Percentiles rank a stretch among this genome's conserved stretches.
Conservation (phyloP, 352 stramenopile species). For the Phytophthora nicotianae region DNA sequence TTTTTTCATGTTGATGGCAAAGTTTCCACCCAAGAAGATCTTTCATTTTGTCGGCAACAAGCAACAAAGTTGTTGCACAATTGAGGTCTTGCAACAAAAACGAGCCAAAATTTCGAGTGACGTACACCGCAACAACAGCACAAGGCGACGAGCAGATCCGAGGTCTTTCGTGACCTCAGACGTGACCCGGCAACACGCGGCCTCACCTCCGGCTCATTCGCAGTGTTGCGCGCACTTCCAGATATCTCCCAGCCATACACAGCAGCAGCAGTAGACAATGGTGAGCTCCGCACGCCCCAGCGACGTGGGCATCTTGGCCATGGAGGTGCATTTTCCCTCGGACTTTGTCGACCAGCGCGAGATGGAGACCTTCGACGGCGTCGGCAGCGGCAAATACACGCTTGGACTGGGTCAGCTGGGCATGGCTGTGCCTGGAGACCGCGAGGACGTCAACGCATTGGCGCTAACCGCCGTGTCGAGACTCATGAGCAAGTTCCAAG, state of each 20-base stretch:
- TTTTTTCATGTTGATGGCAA: not conserved
- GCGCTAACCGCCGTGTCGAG: conserved; percentile 61
- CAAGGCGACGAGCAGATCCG: not conserved
- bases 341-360: conserved; percentile 94
- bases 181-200: not conserved
- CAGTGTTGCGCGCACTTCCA: not conserved
- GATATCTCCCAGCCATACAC: not conserved
- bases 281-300: conserved; percentile 36
- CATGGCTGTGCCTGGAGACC: conserved; percentile 74
- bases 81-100: not conserved
- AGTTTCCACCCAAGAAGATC: not conserved
- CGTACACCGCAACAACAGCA: not conserved
- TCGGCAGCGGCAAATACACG: conserved; percentile 73
- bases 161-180: conserved; percentile 1
- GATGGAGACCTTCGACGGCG: conserved; percentile 93
- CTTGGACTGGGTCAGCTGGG: conserved; percentile 62
- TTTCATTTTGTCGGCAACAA: not conserved
- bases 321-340: conserved; percentile 96
- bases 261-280: conserved; percentile 21
- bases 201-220: conserved; percentile 3
- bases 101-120: not conserved
- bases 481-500: conserved; percentile 60
- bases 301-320: conserved; percentile 96
- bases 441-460: conserved; percentile 77
- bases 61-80: not conserved